A percentile compares a stretch with the other conserved stretches of the same genome.
phyloP scores from a whole-genome alignment of 108 stramenopile species.

The Skeletonema costatum region DNA sequence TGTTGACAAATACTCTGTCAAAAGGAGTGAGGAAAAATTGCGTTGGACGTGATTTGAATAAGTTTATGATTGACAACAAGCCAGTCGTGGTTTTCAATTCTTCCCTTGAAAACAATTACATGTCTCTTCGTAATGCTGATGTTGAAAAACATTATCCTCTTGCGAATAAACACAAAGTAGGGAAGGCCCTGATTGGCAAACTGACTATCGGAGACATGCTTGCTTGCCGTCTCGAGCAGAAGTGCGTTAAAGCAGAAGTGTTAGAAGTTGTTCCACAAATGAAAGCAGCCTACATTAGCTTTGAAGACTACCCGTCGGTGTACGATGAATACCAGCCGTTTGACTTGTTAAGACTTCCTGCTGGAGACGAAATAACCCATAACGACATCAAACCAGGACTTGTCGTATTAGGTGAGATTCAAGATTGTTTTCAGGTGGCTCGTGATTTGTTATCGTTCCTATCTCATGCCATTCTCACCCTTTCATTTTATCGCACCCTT shows the following conservation, averaged over 20 bases:
- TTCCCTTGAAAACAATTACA: slow-evolving; percentile 44
- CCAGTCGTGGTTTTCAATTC: slow-evolving; percentile 44
- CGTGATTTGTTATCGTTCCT: neutral
- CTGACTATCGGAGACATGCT: slow-evolving; percentile 46
- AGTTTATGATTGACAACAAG: slow-evolving; percentile 30
- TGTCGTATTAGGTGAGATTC: slow-evolving; percentile 79
- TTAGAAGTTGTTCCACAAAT: slow-evolving; percentile 41
- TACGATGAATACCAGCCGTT: slow-evolving; percentile 65
- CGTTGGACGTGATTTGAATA: slow-evolving; percentile 39
- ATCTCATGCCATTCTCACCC: neutral
- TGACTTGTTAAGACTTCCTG: slow-evolving; percentile 41
- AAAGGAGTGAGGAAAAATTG: slow-evolving; percentile 27
- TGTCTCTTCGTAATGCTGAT: slow-evolving; percentile 32
- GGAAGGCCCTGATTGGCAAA: slow-evolving; percentile 25
- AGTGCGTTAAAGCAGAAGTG: slow-evolving; percentile 48
- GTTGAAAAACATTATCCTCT: slow-evolving; percentile 42
- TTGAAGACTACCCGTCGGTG: slow-evolving; percentile 60
- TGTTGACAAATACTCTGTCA: slow-evolving; percentile 39
- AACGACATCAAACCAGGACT: slow-evolving; percentile 52
- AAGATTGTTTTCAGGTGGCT: neutral
- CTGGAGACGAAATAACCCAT: slow-evolving; percentile 36
- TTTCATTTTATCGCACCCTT: neutral
- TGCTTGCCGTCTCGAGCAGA: slow-evolving; percentile 42
- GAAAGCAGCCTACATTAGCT: slow-evolving; percentile 51
- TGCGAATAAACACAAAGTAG: slow-evolving; percentile 29